Base-by-base conservation (phyloP, 1,284 basidiomycete genomes). In the Irpex sp. region DNA sequence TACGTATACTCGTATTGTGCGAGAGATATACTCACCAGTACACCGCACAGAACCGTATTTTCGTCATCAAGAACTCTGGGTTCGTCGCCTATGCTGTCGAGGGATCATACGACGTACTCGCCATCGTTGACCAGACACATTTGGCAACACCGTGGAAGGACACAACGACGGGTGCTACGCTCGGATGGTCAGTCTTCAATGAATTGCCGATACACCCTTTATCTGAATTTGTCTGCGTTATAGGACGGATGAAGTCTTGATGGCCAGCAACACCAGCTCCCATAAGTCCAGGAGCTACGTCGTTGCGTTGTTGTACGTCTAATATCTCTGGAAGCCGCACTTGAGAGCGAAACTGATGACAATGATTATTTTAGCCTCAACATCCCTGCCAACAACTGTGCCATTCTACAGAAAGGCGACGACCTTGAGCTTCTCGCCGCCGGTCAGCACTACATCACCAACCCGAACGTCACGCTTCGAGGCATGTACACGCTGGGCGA, bases 331-430 rank as follows among this genome's bases (percentile, higher is more conserved):
- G 3, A 26, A 26, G 26, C 26, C 26, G 26, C 26, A 26, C 3
- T 26, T 26, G 26, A 26, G 26, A 26, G 26, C 21, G 26, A 26
- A 4, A n/a, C 40, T n/a, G 6, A 6, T 62, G 26, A 17, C 11
- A 40, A 57, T 51, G 17, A 44, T 44, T 44, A 9, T 8, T 51
- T 7, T 62, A 91, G 88, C 77, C 75, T 93, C 70, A 88, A 93
- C 67, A 91, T 92, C 57, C 91, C 91, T 4, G 91, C 91, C 21
- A 92, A 86, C 70, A 93, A 93, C 72, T 93, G 91, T 69, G 91
- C 91, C 19, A 89, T 93, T 64, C 78, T 93, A 55, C 91, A 93
- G 73, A 82, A 84, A 21, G 90, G 88, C n/a, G 89, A 93, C 68
- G 89, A 92, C 58, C 80, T 93, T 38, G 85, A 91, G 69, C 80